Conservation (phyloP, 208 protist genomes). For the Leishmania turanica region DNA sequence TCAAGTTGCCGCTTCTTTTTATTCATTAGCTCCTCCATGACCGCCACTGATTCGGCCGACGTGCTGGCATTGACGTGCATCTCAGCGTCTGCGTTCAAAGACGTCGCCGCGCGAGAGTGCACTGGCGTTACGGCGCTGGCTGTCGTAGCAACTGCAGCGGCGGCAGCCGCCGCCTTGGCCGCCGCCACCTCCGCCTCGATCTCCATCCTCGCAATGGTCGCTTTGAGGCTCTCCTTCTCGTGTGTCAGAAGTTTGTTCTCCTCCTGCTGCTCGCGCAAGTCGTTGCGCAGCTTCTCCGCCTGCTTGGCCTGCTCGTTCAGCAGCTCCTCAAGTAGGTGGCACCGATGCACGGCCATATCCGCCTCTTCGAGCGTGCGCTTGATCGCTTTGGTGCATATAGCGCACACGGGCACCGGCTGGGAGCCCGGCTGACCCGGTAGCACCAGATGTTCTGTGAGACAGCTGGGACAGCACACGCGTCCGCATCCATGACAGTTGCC, state of each 20-base stretch:
- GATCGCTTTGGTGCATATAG: constrained; percentile 47
- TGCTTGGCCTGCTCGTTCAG: constrained; percentile 51
- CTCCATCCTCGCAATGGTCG: constrained; percentile 36
- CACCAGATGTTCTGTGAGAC: constrained; percentile 45
- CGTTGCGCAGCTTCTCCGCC: constrained; percentile 40
- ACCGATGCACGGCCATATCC: constrained; percentile 51
- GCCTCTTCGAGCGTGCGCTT: constrained; percentile 39
- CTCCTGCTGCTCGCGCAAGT: constrained; percentile 42
- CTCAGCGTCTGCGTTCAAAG: constrained; percentile 7
- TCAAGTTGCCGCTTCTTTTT: constrained; percentile 55
- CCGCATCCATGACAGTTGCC: constrained; percentile 66
- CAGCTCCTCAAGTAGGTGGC: constrained; percentile 46
- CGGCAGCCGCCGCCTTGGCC: constrained; percentile 19
- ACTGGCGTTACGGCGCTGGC: neutral
- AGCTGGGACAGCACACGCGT: constrained; percentile 55
- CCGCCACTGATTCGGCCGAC: neutral
- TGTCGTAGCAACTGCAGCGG: constrained; percentile 7
- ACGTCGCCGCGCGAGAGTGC: neutral
- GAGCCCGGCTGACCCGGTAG: constrained; percentile 41
- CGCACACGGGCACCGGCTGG: constrained; percentile 52
- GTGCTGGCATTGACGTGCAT: neutral
- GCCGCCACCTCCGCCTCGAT: constrained; percentile 42
- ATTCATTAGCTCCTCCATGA: constrained; percentile 25
- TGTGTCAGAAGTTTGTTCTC: constrained; percentile 54
- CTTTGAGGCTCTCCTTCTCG: constrained; percentile 44